These are phyloP conservation scores for Desmodesmus armatus DNA, from an alignment of 139 green algal genomes.

Conservation along the genomic window DNA sequence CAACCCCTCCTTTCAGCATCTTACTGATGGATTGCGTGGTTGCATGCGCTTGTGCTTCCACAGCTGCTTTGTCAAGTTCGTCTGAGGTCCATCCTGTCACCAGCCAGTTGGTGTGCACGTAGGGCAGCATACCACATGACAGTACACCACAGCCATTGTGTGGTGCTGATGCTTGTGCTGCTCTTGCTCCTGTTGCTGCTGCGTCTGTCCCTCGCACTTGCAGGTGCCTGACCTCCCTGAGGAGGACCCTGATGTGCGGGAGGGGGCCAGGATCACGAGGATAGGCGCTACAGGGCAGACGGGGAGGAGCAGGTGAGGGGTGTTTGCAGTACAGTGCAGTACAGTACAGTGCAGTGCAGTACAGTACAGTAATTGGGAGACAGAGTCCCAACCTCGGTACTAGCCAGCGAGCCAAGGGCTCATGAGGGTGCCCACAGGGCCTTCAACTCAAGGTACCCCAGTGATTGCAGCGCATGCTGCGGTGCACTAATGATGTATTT, in stretches of 20 bases:
- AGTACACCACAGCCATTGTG: background rate
- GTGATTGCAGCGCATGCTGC: no score
- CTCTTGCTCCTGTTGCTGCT: background rate
- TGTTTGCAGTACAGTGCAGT: no score
- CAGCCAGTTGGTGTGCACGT: no score
- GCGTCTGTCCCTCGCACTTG: background rate
- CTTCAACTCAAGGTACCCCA: no score
- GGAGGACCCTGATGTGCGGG: slow-evolving; percentile 82
- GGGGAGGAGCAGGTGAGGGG: background rate
- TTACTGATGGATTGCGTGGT: no score
- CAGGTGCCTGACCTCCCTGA: slow-evolving; percentile 67
- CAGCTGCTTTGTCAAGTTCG: background rate
- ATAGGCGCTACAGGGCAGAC: slow-evolving; percentile 48
- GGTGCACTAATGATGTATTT: no score
- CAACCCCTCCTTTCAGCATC: background rate
- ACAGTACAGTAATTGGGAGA: no score
- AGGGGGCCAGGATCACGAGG: slow-evolving; percentile 73
- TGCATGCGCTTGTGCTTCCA: no score
- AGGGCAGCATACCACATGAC: background rate
- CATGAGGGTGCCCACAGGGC: no score
- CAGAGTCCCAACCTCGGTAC: no score
- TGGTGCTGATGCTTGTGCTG: background rate
- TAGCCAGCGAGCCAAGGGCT: no score
- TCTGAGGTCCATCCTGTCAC: background rate
- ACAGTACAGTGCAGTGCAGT: no score